Conservation (phyloP, 257 asterid species). For the Jacaranda mimosifolia region DNA sequence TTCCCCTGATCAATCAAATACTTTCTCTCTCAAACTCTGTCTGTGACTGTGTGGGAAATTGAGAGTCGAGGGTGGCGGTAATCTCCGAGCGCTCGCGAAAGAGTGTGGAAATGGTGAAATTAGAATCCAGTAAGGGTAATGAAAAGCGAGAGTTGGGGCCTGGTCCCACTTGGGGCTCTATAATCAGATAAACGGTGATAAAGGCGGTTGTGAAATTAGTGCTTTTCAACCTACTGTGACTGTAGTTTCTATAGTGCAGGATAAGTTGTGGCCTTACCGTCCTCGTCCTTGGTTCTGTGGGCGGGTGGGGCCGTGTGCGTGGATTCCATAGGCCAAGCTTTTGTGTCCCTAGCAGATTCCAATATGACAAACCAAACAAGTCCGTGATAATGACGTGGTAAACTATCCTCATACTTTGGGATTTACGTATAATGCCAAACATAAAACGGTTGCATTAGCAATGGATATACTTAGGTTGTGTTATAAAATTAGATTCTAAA, state of each 20-base stretch:
- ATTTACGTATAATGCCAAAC: not conserved
- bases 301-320: not conserved
- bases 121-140: not conserved
- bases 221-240: conserved; percentile 25
- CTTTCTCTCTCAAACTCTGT: not conserved
- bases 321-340: not conserved
- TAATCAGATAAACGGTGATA: not conserved
- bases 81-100: not conserved
- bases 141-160: not conserved
- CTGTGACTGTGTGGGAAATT: conserved; percentile 9
- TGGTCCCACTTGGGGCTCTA: not conserved
- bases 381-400: too few relatives aligned
- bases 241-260: not conserved
- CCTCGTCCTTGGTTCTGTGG: not conserved
- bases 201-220: conserved; percentile 24
- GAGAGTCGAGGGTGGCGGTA: not conserved
- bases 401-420: not conserved
- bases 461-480: too few relatives aligned
- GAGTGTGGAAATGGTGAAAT: not conserved
- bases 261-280: not conserved
- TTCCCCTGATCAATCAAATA: not conserved
- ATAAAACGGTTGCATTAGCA: too few relatives aligned
- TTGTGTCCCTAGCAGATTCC: too few relatives aligned
- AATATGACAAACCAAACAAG: too few relatives aligned
- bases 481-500: too few relatives aligned